Evolutionary conservation across 1,284 basidiomycete genomes (phyloP), one percentile per base, ranked within the genome.

Genomic region (Porodaedalea pini): DNA sequence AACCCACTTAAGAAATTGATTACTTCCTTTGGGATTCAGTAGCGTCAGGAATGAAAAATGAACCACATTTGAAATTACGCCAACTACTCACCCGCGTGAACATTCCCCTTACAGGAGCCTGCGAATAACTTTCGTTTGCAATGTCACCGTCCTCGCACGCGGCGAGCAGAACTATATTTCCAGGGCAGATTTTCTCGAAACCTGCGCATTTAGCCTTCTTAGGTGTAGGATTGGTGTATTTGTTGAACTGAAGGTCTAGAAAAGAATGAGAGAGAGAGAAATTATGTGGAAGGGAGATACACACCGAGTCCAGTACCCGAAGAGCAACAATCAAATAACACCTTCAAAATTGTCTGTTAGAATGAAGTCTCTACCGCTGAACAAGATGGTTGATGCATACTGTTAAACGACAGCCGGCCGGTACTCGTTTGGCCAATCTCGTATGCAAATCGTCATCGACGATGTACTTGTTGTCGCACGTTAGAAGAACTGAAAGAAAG

Each of bases 401-500:
- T 2, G 56, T 61, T 27, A 62, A 48, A 5, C 51, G 40, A 32
- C 61, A 62, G n/a, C 61, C 61, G 13, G 11, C 23, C 1, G 61
- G 61, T 17, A 62, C 32, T 27, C 54, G 59, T 49, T 56, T 54
- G 23, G 61, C 59, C 10, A 62, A 19, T 7, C 54, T 48, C 15
- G 57, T 45, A 50, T 56, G 54, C 7, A 62, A 37, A 41, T 62
- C 60, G 48, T 62, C 61, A 44, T 62, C 61, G 36, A 62, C 49
- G 25, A 62, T 52, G 13, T 48, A 45, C 29, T 62, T 31, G 15
- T 51, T 56, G 32, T 62, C 61, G 45, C 43, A 54, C 15, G 59
- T 41, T n/a, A 58, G 31, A 23, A 60, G 27, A 7, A 48, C 59
- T 36, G 17, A 45, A 17, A 17, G 51, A 19, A n/a, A n/a, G n/a